A percentile compares a stretch with the other conserved stretches of the same genome.
Evolutionary conservation across 495 filamentous ascomycete genomes (phyloP).

Genomic region (Podospora sp.): DNA sequence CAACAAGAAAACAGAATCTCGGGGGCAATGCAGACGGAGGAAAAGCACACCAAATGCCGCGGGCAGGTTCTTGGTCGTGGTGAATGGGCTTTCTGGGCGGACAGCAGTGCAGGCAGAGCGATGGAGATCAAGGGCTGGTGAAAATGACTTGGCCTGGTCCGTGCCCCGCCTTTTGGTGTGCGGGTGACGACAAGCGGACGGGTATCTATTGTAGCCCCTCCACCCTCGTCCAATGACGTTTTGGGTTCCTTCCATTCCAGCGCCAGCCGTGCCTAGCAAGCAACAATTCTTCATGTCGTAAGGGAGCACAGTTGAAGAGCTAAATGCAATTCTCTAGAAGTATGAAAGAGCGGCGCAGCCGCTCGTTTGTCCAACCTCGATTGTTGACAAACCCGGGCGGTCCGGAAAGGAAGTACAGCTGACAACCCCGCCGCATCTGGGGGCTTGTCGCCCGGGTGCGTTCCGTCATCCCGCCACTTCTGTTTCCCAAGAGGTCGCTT

Average conservation of each 20-base stretch:
- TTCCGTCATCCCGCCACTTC: too few relatives aligned
- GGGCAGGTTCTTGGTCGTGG: neutral
- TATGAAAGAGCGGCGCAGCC: too few relatives aligned
- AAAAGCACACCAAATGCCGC: neutral
- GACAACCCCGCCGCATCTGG: too few relatives aligned
- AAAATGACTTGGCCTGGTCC: neutral
- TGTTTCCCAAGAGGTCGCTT: too few relatives aligned
- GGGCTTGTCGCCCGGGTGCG: too few relatives aligned
- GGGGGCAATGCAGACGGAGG: neutral
- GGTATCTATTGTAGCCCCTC: conserved; percentile 21
- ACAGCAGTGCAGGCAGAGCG: neutral
- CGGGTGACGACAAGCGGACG: neutral
- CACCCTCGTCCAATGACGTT: conserved; percentile 27
- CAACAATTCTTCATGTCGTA: neutral
- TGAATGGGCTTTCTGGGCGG: neutral
- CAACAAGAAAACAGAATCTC: neutral
- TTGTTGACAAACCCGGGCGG: too few relatives aligned
- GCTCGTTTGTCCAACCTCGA: too few relatives aligned
- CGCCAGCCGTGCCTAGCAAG: neutral
- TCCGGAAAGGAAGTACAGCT: too few relatives aligned
- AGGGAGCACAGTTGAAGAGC: neutral
- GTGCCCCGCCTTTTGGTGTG: neutral
- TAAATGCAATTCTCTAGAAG: too few relatives aligned
- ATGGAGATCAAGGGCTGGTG: neutral
- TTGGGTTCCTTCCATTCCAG: conserved; percentile 8